phyloP scores from a whole-genome alignment of 768 basidiomycete genomes.

The Phaeotremella skinneri region DNA sequence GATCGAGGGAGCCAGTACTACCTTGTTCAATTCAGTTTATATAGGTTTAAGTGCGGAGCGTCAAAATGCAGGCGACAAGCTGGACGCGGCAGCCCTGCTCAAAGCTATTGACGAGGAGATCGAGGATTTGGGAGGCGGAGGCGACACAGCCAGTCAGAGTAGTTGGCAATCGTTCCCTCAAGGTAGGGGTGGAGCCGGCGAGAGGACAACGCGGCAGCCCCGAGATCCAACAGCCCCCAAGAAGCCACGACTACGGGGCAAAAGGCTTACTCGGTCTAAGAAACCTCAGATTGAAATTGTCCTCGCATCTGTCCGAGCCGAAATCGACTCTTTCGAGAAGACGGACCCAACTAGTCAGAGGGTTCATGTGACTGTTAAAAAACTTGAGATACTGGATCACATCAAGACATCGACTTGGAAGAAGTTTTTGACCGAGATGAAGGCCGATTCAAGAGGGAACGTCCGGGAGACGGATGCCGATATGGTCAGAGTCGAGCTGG shows the following conservation, averaged over 20 bases:
- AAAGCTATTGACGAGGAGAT: constrained; percentile 92
- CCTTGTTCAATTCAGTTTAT: constrained; percentile 90
- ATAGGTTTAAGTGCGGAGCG: constrained; percentile 69
- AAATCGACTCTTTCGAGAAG: constrained; percentile 55
- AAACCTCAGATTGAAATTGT: constrained; percentile 80
- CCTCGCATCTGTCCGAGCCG: constrained; percentile 63
- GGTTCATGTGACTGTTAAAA: constrained; percentile 64
- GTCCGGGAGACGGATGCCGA: constrained; percentile 84
- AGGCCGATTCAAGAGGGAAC: constrained; percentile 80
- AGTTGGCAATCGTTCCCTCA: constrained; percentile 83
- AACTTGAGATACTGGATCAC: constrained; percentile 89
- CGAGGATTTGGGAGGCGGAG: constrained; percentile 56
- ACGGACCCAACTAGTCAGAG: constrained; percentile 63
- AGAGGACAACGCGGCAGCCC: constrained; percentile 1
- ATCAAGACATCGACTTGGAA: constrained; percentile 99
- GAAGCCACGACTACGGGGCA: constrained; percentile 29
- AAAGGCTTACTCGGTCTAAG: constrained; percentile 56
- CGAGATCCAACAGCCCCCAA: constrained; percentile 7
- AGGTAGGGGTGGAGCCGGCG: constrained; percentile 37
- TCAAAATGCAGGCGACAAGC: constrained; percentile 61
- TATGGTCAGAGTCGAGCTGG: constrained; percentile 86
- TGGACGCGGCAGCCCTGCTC: constrained; percentile 73
- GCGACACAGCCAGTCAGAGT: constrained; percentile 70
- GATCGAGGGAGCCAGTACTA: constrained; percentile 64
- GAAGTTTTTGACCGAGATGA: constrained; percentile 86